Base-by-base conservation (phyloP, 2,329 filamentous ascomycete species). In the Tympanopsis confertula region DNA sequence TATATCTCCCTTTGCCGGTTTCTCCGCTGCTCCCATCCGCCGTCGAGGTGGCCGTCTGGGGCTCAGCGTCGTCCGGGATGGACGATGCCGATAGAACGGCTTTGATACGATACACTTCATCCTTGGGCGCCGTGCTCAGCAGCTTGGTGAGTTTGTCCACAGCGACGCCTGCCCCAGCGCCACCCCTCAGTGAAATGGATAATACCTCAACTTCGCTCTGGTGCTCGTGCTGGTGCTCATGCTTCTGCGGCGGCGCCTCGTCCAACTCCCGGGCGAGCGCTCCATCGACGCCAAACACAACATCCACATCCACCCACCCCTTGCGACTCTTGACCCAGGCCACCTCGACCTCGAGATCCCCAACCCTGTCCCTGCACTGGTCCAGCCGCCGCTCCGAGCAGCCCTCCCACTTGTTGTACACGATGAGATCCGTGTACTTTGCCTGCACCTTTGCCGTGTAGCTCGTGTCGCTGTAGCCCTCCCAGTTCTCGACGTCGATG, bases 91-190 rank as follows among this genome's bases (percentile, higher is more conserved):
- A 66, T 12, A 75, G 49, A 7, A 76, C 62, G 10, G 74, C 85
- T 58, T 98, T 98, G 56, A 98, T 96, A 39, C 91, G 78, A 61
- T 96, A 98, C 7, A 94, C 77, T 53, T 96, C 88, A 46, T 98
- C 91, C 54, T 93, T 94, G 1, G 87, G 83, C 0, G 89, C 83
- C 0, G 74, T 60, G 35, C 69, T 66, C 20, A 96, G 69, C 2
- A 96, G 64, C 7, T 63, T 62, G 40, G 78, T 66, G 5, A 94
- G 69, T 44, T 81, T 69, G 39, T 75, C 66, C 0, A 77, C 65
- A 20, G 77, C 69, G 18, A 75, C 63, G 13, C 55, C 1, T 10
- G 57, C 57, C 26, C 46, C 50, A 20, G 47, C 42, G 13, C 56
- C 46, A 4, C 65, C 60, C 38, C 67, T 67, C 37, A 94, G 61